Evolutionary conservation across 1,139 yeast species (phyloP).

Genomic region (Suhomyces anneliseae): DNA sequence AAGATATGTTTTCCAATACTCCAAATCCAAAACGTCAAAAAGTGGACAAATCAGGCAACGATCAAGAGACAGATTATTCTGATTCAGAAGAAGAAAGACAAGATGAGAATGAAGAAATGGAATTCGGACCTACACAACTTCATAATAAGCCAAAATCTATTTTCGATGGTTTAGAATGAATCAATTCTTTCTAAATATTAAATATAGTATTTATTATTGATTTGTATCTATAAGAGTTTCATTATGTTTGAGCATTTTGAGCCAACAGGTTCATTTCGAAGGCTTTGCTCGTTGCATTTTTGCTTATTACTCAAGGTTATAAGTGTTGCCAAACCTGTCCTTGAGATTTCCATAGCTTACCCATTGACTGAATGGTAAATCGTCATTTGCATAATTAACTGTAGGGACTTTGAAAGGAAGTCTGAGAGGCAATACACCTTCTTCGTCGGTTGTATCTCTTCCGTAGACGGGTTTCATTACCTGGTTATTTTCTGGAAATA

Average conservation of each 20-base stretch:
- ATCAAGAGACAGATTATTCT: constrained; percentile 29
- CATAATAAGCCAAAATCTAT: constrained; percentile 36
- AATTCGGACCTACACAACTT: constrained; percentile 40
- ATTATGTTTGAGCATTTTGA: background rate
- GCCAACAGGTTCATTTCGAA: no score
- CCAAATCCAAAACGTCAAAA: background rate
- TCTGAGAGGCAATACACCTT: constrained; percentile 34
- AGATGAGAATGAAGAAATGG: constrained; percentile 9
- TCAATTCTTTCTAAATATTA: no score
- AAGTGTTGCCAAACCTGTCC: constrained; percentile 24
- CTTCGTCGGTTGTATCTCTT: constrained; percentile 28
- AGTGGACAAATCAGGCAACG: background rate
- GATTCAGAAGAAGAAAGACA: constrained; percentile 18
- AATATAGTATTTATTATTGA: no score
- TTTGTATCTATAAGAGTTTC: background rate
- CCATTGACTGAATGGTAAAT: constrained; percentile 51
- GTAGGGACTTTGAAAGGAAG: constrained; percentile 60
- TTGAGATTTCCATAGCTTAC: constrained; percentile 21
- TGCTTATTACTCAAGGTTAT: constrained; percentile 10
- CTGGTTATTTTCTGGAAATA: constrained; percentile 18
- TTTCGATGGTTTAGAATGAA: constrained; percentile 17
- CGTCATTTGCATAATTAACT: constrained; percentile 33
- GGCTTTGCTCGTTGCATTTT: no score
- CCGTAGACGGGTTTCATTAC: constrained; percentile 40
- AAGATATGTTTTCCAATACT: background rate